These are phyloP conservation scores for Endocarpon pusillum DNA, from an alignment of 495 filamentous ascomycete genomes.

Conservation along the genomic window DNA sequence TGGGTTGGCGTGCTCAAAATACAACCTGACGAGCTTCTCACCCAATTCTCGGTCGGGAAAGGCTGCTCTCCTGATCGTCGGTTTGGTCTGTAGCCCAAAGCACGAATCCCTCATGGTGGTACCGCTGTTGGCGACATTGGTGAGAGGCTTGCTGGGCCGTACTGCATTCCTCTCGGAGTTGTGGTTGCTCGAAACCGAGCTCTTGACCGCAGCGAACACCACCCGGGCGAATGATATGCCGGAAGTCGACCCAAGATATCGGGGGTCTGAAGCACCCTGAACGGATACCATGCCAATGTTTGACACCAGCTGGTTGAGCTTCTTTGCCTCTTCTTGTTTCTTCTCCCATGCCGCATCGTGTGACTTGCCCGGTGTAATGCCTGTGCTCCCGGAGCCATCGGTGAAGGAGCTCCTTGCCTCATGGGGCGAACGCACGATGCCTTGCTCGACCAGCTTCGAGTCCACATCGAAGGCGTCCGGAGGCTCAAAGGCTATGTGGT, in stretches of 20 bases:
- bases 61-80: slow-evolving; percentile 66
- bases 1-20: slow-evolving; percentile 91
- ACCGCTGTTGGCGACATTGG: slow-evolving; percentile 31
- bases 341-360: slow-evolving; percentile 13
- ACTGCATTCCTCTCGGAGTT: slow-evolving; percentile 39
- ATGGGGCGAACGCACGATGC: slow-evolving; percentile 20
- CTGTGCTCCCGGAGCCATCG: slow-evolving; percentile 4
- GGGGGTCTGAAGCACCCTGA: slow-evolving; percentile 56
- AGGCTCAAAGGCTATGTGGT: slow-evolving; percentile 53
- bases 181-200: slow-evolving; percentile 40
- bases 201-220: slow-evolving; percentile 87
- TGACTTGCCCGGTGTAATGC: background rate
- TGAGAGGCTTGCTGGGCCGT: slow-evolving; percentile 29
- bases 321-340: slow-evolving; percentile 11
- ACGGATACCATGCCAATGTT: slow-evolving; percentile 65
- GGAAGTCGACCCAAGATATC: slow-evolving; percentile 70
- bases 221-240: slow-evolving; percentile 91
- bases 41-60: slow-evolving; percentile 68
- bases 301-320: slow-evolving; percentile 54
- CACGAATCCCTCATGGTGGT: slow-evolving; percentile 86
- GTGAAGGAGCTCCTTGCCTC: slow-evolving; percentile 14
- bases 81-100: slow-evolving; percentile 82
- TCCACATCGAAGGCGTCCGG: slow-evolving; percentile 64
- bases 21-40: slow-evolving; percentile 54
- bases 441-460: slow-evolving; percentile 30